A percentile compares a stretch with the other conserved stretches of the same genome.
These are phyloP conservation scores for Trichosporon ovoides DNA, from an alignment of 1,284 basidiomycete species.

Conservation along the genomic window DNA sequence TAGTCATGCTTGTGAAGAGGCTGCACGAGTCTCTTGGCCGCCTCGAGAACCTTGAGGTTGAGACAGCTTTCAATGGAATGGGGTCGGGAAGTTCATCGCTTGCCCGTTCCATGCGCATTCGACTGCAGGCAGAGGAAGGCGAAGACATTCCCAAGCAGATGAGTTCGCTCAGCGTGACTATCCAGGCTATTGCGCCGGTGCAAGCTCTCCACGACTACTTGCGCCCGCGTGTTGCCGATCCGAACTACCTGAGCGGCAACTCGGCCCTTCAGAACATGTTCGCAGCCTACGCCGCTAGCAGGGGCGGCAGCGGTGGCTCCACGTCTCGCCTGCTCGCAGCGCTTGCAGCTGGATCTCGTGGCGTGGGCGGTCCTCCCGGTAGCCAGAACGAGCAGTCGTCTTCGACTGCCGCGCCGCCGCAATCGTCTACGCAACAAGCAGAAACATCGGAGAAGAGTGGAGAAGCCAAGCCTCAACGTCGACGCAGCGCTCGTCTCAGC, in stretches of 20 bases:
- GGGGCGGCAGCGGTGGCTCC: constrained; percentile 16
- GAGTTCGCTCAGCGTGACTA: constrained; percentile 85
- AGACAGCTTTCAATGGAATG: constrained; percentile 58
- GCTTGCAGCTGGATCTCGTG: constrained; percentile 38
- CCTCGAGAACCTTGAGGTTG: constrained; percentile 87
- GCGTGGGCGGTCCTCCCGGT: constrained; percentile 7
- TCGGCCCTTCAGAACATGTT: constrained; percentile 70
- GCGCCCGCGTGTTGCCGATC: constrained; percentile 77
- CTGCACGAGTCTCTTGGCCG: constrained; percentile 87
- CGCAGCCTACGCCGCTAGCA: constrained; percentile 68
- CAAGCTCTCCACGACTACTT: constrained; percentile 92
- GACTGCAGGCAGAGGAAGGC: constrained; percentile 78
- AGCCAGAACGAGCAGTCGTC: not conserved
- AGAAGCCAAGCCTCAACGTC: constrained; percentile 48
- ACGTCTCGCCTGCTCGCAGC: constrained; percentile 57
- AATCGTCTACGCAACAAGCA: not conserved
- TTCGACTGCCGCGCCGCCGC: not conserved
- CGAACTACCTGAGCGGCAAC: constrained; percentile 54
- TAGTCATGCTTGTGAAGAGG: constrained; percentile 82
- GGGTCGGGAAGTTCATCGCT: constrained; percentile 21
- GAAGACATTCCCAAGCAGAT: constrained; percentile 77
- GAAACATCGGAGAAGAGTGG: constrained; percentile 13
- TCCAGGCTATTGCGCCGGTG: constrained; percentile 94
- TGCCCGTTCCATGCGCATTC: constrained; percentile 61
- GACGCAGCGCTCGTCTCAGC: constrained; percentile 76